Evolutionary conservation across 2,329 filamentous ascomycete genomes (phyloP).

Genomic region (Penicillium hordei): DNA sequence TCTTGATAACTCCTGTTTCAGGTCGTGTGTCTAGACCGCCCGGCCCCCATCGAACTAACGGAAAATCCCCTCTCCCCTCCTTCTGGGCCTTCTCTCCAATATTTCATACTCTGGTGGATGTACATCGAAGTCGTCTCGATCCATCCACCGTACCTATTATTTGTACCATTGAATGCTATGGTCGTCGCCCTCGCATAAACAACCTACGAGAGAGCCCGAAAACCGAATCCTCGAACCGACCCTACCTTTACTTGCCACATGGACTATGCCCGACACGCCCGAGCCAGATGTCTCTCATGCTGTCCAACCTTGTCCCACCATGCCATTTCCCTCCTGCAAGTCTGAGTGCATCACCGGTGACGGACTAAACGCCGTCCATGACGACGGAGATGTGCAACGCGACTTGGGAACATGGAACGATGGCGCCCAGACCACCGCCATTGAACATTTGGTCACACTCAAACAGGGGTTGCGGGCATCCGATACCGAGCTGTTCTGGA

Average conservation of each 20-base stretch:
- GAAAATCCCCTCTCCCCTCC: conserved; percentile 28
- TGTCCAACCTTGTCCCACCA: conserved; percentile 25
- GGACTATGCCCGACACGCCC: conserved; percentile 36
- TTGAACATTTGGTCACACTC: conserved; percentile 59
- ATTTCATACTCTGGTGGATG: conserved; percentile 7
- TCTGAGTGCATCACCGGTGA: conserved; percentile 31
- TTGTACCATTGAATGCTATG: conserved; percentile 10
- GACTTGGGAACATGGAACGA: conserved; percentile 38
- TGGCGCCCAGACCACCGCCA: conserved; percentile 58
- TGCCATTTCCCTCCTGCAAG: conserved; percentile 33
- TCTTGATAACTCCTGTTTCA: conserved; percentile 21
- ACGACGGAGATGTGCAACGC: conserved; percentile 26
- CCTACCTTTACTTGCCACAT: conserved; percentile 23
- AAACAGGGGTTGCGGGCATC: conserved; percentile 57
- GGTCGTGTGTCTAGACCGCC: conserved; percentile 35
- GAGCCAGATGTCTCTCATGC: conserved; percentile 34
- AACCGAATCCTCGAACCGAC: conserved; percentile 11
- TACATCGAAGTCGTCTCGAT: conserved; percentile 6
- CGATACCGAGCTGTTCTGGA: conserved; percentile 63
- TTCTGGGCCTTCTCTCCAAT: conserved; percentile 6
- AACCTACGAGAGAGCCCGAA: background rate
- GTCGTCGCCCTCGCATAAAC: conserved; percentile 4
- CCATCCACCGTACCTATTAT: background rate
- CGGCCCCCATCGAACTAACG: conserved; percentile 27
- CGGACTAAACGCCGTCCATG: conserved; percentile 20